Evolutionary conservation across 306 rosid species (phyloP).

Genomic region (Glycine latifolia): DNA sequence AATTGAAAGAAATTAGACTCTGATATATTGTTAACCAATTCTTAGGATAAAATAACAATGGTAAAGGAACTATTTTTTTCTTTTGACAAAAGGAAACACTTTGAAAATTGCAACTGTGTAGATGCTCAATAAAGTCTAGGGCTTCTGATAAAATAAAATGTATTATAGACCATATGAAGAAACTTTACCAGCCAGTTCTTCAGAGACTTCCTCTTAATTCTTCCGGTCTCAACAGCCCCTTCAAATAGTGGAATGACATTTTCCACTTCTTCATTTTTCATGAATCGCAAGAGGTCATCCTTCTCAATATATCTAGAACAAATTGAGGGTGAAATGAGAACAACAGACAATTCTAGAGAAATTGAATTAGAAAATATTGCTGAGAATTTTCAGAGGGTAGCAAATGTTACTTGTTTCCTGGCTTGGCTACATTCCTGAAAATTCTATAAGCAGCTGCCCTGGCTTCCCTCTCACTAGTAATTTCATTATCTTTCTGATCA

Average conservation of each 20-base stretch:
- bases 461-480: slow-evolving; percentile 86
- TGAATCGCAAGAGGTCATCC: slow-evolving; percentile 81
- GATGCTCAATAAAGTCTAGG: slow-evolving; percentile 1
- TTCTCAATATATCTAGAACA: slow-evolving; percentile 71
- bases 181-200: slow-evolving; percentile 82
- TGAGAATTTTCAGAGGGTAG: background rate
- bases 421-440: slow-evolving; percentile 77
- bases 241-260: slow-evolving; percentile 72
- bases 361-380: slow-evolving; percentile 1
- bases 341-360: slow-evolving; percentile 30
- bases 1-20: slow-evolving; percentile 5
- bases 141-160: background rate
- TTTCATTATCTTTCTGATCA: slow-evolving; percentile 64
- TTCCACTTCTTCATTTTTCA: slow-evolving; percentile 75
- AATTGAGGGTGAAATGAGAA: slow-evolving; percentile 26
- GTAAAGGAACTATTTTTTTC: no score
- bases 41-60: background rate
- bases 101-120: background rate
- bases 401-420: slow-evolving; percentile 56
- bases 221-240: slow-evolving; percentile 72
- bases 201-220: slow-evolving; percentile 73
- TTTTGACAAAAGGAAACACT: slow-evolving; percentile 23
- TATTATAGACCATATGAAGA: background rate
- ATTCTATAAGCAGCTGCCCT: slow-evolving; percentile 73
- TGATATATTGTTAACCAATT: slow-evolving; percentile 19